Evolutionary conservation across 2,329 filamentous ascomycete genomes (phyloP), one percentile per base, ranked within the genome.

Genomic region (Thermothelomyces thermophilus): DNA sequence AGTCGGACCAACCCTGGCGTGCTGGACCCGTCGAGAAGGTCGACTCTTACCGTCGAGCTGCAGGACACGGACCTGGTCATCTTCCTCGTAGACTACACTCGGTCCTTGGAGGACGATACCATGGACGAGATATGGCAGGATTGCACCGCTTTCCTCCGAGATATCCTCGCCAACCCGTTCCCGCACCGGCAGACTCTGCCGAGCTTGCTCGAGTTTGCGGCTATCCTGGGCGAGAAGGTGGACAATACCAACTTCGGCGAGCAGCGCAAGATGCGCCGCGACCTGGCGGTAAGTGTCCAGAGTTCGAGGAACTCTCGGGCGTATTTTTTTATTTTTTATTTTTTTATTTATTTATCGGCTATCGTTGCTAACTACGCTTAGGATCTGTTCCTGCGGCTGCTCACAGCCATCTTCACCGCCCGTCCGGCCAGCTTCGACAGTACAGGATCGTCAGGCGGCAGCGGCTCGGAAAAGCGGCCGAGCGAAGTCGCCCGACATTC

Each of bases 61-160:
- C 82, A 83, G 47, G 90, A 96, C 61, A 79, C 81, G 0, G 90
- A 96, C 61, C 73, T 98, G 10, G 87, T 91, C 8, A 80, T 86
- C 8, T 98, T 98, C 65, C 69, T 97, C 39, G 87, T 95, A 7
- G 87, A 93, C 55, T 98, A 98, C 66, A 85, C 90, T 0, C 80
- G 80, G 26, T 93, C 90, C 0, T 74, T 97, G 11, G 93, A 98
- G 62, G 93, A 98, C 61, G 93, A 98, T 70, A 87, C 93, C 14
- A 91, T 96, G 78, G 93, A 98, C 61, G 93, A 98, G 68, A 95
- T 98, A 42, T 98, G 93, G 93, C 77, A 83, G 35, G 91, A 98
- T 64, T 98, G 91, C 65, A 89, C 90, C 61, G 80, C 85, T 0
- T 98, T 98, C 66, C 68, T 97, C 53, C 86, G 83, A 56, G 94